A percentile compares a stretch with the other conserved stretches of the same genome.
phyloP scores from a whole-genome alignment of 73 alveolate genomes.

The Tetrahymena thermophila region DNA sequence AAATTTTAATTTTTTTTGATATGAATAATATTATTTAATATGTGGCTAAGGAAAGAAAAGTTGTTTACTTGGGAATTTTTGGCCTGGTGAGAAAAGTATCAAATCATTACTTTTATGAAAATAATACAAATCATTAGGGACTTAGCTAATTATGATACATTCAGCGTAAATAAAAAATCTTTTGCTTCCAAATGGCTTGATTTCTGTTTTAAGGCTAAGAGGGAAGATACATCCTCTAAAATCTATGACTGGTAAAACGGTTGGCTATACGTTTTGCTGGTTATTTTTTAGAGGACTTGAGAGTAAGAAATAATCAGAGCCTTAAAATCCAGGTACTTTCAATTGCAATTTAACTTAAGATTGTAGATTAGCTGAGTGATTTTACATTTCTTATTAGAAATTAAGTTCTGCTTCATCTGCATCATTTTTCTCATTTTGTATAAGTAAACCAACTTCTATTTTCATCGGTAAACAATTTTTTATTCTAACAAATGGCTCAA shows the following conservation, averaged over 20 bases:
- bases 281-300: neutral
- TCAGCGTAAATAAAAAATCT: neutral
- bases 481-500: neutral
- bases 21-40: no score
- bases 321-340: neutral
- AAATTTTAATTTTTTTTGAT: no score
- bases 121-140: neutral
- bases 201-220: neutral
- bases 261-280: neutral
- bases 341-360: neutral
- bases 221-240: neutral
- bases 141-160: neutral
- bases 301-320: neutral
- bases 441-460: neutral
- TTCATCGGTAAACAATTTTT: neutral
- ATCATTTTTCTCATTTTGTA: neutral
- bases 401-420: neutral
- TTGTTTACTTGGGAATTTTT: neutral
- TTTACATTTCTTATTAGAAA: neutral
- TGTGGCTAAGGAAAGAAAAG: no score
- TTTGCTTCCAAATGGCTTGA: neutral
- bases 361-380: neutral
- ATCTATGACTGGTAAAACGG: neutral
- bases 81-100: neutral
- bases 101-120: neutral